Evolutionary conservation across 192 early-diverging fungal species (phyloP).

Genomic region (Backusella sp.): DNA sequence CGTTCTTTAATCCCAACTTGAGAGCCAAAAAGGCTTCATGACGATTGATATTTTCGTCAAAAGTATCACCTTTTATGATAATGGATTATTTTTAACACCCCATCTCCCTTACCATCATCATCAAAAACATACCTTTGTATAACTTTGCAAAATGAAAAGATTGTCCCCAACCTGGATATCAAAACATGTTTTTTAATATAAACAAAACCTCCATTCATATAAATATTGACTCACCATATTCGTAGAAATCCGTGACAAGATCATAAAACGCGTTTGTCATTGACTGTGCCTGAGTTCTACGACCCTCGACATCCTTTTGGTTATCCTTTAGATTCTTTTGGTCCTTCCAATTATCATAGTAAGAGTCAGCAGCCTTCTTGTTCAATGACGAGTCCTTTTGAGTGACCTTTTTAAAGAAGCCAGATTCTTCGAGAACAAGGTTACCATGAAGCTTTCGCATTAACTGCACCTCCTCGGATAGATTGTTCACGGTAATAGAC

Average conservation of each 20-base stretch:
- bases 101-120: neutral
- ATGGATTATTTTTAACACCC: neutral
- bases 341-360: constrained; percentile 41
- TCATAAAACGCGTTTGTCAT: constrained; percentile 48
- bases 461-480: constrained; percentile 24
- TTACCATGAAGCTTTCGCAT: constrained; percentile 39
- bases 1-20: constrained; percentile 59
- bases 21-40: constrained; percentile 82
- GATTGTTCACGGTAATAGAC: constrained; percentile 24
- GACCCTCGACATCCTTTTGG: constrained; percentile 30
- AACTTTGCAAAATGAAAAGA: constrained; percentile 88
- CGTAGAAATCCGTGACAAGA: constrained; percentile 46
- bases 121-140: constrained; percentile 44
- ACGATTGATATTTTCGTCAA: constrained; percentile 75
- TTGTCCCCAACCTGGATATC: constrained; percentile 63
- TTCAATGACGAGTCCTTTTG: constrained; percentile 36
- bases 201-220: neutral
- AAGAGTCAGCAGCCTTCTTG: constrained; percentile 26
- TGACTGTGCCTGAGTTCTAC: constrained; percentile 38
- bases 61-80: constrained; percentile 52
- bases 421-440: constrained; percentile 33
- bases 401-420: constrained; percentile 35
- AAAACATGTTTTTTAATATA: constrained; percentile 27
- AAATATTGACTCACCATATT: constrained; percentile 36
- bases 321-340: constrained; percentile 34